Percentiles rank a stretch among this genome's conserved stretches.
phyloP scores from a whole-genome alignment of 1,139 yeast genomes.

The Diutina neorugosa region DNA sequence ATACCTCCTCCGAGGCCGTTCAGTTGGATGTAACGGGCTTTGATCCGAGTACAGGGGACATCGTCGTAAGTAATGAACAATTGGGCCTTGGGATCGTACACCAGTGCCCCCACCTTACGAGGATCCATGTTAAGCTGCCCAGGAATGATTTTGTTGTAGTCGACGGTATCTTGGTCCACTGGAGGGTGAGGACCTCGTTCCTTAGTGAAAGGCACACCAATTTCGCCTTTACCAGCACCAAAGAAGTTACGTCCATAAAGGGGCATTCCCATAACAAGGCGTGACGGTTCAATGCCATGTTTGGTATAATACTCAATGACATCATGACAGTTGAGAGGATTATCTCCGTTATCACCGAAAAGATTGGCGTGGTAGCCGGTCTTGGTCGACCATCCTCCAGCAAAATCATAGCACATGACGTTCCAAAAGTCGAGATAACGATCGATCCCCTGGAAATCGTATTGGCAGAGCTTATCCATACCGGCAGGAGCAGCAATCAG shows the following conservation, averaged over 20 bases:
- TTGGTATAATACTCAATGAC: slow-evolving; percentile 34
- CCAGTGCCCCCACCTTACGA: slow-evolving; percentile 44
- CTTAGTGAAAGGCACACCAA: slow-evolving; percentile 33
- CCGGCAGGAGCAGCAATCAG: slow-evolving; percentile 75
- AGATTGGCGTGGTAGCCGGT: slow-evolving; percentile 67
- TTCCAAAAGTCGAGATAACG: slow-evolving; percentile 58
- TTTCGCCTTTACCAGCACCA: slow-evolving; percentile 20
- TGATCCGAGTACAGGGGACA: slow-evolving; percentile 34
- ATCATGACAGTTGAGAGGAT: slow-evolving; percentile 33
- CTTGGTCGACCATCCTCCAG: slow-evolving; percentile 61
- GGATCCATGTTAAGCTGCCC: slow-evolving; percentile 38
- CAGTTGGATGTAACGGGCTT: slow-evolving; percentile 45
- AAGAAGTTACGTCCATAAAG: slow-evolving; percentile 66
- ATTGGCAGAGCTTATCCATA: slow-evolving; percentile 12
- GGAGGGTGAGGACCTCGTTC: slow-evolving; percentile 22
- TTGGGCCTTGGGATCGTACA: slow-evolving; percentile 27
- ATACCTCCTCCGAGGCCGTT: slow-evolving; percentile 66
- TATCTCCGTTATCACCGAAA: slow-evolving; percentile 30
- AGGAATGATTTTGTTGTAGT: slow-evolving; percentile 41
- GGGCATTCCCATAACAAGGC: slow-evolving; percentile 81
- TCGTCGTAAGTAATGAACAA: slow-evolving; percentile 60
- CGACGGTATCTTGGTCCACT: slow-evolving; percentile 38
- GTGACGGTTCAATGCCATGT: slow-evolving; percentile 32
- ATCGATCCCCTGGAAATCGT: slow-evolving; percentile 34
- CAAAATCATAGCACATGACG: slow-evolving; percentile 82